These are phyloP conservation scores for Oxytropis ochrocephala DNA, from an alignment of 306 rosid genomes.

Conservation along the genomic window DNA sequence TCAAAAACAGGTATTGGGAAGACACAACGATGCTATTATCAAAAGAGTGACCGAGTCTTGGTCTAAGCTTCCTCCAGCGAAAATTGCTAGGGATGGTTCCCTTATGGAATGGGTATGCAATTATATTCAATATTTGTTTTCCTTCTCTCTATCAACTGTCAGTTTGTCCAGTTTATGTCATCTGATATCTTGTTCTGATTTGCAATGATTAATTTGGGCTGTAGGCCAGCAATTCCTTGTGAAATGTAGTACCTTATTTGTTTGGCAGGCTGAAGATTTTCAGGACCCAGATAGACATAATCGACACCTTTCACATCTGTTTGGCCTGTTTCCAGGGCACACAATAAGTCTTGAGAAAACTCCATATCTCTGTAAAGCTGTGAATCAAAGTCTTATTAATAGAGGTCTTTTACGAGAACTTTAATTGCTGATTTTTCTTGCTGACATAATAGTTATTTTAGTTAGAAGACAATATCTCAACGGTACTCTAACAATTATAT, in stretches of 20 bases:
- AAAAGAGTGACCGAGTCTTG: slow-evolving; percentile 49
- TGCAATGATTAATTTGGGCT: neutral
- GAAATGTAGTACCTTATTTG: neutral
- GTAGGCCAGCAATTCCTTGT: slow-evolving; percentile 4
- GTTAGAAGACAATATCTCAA: neutral
- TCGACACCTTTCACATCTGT: slow-evolving; percentile 80
- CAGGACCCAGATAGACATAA: slow-evolving; percentile 75
- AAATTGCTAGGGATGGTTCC: slow-evolving; percentile 81
- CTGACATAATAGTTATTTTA: neutral
- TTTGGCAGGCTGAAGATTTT: slow-evolving; percentile 74
- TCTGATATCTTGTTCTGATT: neutral
- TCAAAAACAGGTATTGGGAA: slow-evolving; percentile 62
- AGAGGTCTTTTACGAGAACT: slow-evolving; percentile 57
- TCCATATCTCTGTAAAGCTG: slow-evolving; percentile 78
- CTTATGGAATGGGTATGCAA: slow-evolving; percentile 88
- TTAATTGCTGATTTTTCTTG: slow-evolving; percentile 15
- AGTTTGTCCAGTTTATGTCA: neutral
- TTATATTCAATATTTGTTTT: slow-evolving; percentile 2
- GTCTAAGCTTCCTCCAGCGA: slow-evolving; percentile 62
- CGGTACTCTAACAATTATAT: neutral
- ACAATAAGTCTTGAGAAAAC: slow-evolving; percentile 60
- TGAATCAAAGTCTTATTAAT: slow-evolving; percentile 49
- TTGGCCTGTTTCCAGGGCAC: slow-evolving; percentile 92
- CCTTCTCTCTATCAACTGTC: neutral
- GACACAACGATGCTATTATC: slow-evolving; percentile 48